Evolutionary conservation across 2,329 filamentous ascomycete species (phyloP).

Genomic region (Aspergillus terreus): DNA sequence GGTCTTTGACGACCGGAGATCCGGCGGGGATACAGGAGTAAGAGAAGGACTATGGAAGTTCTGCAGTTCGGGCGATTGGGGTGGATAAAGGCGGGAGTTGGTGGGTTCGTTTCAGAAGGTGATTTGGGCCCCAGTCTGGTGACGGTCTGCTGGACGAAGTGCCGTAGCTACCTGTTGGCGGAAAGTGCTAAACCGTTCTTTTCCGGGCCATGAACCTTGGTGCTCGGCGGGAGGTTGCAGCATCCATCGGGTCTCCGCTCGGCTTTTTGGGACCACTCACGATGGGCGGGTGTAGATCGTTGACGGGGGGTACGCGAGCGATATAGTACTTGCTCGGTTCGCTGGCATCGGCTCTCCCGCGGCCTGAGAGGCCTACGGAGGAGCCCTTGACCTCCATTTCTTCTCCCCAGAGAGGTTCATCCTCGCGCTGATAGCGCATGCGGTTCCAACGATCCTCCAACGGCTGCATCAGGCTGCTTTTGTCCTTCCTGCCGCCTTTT

Average conservation of each 20-base stretch:
- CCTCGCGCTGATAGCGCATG: constrained; percentile 77
- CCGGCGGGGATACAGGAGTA: background rate
- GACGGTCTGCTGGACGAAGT: constrained; percentile 9
- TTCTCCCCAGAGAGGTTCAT: constrained; percentile 82
- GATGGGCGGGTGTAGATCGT: constrained; percentile 81
- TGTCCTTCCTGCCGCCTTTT: constrained; percentile 43
- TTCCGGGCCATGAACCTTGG: constrained; percentile 88
- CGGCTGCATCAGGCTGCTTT: constrained; percentile 34
- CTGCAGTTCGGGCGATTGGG: background rate
- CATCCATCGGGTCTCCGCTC: constrained; percentile 81
- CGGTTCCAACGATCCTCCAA: constrained; percentile 67
- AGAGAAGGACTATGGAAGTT: background rate
- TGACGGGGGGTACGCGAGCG: constrained; percentile 67
- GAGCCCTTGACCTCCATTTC: constrained; percentile 51
- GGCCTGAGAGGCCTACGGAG: constrained; percentile 47
- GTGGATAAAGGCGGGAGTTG: constrained; percentile 14
- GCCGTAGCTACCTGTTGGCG: constrained; percentile 15
- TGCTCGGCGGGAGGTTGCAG: constrained; percentile 85
- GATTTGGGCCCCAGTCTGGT: constrained; percentile 6
- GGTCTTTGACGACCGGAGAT: constrained; percentile 2
- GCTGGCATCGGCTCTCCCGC: constrained; percentile 33
- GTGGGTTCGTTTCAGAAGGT: constrained; percentile 1
- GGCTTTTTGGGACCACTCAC: constrained; percentile 67
- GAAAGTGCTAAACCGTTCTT: constrained; percentile 47
- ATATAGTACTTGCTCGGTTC: constrained; percentile 57